A percentile compares a stretch with the other conserved stretches of the same genome.
Conservation (phyloP, 768 basidiomycete species). For the Pholiota conissans region DNA sequence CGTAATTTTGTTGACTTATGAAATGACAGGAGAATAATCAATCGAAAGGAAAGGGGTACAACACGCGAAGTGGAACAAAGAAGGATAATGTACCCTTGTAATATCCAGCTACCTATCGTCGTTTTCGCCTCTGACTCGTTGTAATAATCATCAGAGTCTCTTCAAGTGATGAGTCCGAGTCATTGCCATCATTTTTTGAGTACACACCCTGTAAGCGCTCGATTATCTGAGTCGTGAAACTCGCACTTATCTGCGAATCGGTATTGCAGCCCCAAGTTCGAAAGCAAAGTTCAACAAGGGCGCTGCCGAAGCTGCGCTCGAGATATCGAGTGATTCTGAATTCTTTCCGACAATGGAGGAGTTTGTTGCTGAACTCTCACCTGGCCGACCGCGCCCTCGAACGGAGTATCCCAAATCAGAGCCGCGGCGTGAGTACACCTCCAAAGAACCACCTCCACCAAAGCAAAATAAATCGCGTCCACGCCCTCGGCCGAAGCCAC, state of each 20-base stretch:
- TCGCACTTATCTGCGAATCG: no score
- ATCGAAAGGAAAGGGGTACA: neutral
- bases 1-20: no score
- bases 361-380: neutral
- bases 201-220: constrained; percentile 1
- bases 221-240: neutral
- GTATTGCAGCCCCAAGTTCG: neutral
- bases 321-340: neutral
- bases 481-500: no score
- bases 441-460: neutral
- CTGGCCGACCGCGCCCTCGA: neutral
- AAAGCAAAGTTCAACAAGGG: neutral
- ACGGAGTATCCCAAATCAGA: neutral
- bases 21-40: no score
- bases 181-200: neutral
- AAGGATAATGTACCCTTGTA: neutral
- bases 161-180: neutral
- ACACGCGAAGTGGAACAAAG: constrained; percentile 2
- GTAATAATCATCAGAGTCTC: neutral
- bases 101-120: neutral
- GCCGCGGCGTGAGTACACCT: neutral
- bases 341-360: neutral
- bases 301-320: neutral
- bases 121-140: neutral
- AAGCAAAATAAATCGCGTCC: neutral